Conservation (phyloP, 73 alveolate species). For the Blepharisma stoltei region DNA sequence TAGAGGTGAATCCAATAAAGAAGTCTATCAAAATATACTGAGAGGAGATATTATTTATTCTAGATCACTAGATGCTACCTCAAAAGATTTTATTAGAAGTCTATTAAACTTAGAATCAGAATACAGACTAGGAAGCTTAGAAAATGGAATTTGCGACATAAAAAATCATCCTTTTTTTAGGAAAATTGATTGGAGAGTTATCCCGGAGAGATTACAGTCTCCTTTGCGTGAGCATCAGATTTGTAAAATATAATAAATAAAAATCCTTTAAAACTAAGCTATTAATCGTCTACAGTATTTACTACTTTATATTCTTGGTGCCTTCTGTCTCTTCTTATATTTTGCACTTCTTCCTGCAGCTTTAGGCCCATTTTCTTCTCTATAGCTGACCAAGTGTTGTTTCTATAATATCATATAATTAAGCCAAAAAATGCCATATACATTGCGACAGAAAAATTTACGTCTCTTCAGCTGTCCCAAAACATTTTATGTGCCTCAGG, state of each 20-base stretch:
- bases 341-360: no score
- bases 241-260: no score
- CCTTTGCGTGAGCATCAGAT: no score
- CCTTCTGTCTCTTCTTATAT: no score
- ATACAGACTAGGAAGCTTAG: slow-evolving; percentile 1
- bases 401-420: no score
- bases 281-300: no score
- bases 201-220: no score
- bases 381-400: no score
- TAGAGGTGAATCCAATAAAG: neutral
- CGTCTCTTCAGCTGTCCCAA: neutral
- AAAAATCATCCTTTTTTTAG: slow-evolving; percentile 42
- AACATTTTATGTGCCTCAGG: neutral
- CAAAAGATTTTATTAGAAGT: slow-evolving; percentile 18
- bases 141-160: slow-evolving; percentile 36
- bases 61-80: neutral
- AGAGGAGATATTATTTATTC: neutral
- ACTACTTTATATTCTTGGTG: no score
- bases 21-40: neutral
- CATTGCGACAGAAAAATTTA: neutral
- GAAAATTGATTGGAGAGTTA: slow-evolving; percentile 33
- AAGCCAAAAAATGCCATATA: neutral
- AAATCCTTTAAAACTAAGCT: no score
- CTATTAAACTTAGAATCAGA: neutral
- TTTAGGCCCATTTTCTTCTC: no score